phyloP scores from a whole-genome alignment of 495 filamentous ascomycete species.

The Penicillium roqueforti region DNA sequence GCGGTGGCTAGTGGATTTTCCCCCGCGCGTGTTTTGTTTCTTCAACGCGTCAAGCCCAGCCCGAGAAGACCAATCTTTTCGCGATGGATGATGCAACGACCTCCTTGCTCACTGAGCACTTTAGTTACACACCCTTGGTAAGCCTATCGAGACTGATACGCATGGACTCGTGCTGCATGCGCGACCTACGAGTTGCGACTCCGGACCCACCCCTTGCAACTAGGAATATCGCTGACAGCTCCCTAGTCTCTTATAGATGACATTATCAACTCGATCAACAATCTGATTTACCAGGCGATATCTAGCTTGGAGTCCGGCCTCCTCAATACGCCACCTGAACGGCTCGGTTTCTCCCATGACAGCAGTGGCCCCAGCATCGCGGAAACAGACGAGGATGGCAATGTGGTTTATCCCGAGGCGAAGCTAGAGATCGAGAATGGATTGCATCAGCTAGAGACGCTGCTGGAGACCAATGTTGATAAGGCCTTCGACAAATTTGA shows the following conservation, averaged over 20 bases:
- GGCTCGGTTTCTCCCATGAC: constrained; percentile 65
- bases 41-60: constrained; percentile 17
- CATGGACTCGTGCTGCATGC: constrained; percentile 5
- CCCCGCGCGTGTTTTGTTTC: constrained; percentile 21
- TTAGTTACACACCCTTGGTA: constrained; percentile 90
- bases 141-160: constrained; percentile 27
- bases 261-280: constrained; percentile 93
- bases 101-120: constrained; percentile 89
- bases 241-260: constrained; percentile 86
- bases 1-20: constrained; percentile 19
- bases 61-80: constrained; percentile 7
- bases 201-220: constrained; percentile 12
- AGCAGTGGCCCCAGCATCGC: constrained; percentile 43
- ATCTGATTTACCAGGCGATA: constrained; percentile 78
- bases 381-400: constrained; percentile 53
- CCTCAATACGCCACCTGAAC: constrained; percentile 60
- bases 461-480: constrained; percentile 78
- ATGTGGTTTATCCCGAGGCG: constrained; percentile 53
- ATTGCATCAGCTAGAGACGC: constrained; percentile 85
- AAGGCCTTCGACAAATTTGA: constrained; percentile 77
- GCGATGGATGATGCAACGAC: constrained; percentile 50
- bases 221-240: constrained; percentile 22
- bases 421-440: constrained; percentile 84
- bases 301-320: constrained; percentile 79
- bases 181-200: neutral